phyloP scores from a whole-genome alignment of 257 asterid genomes.

The Solanum megistacrolobum region DNA sequence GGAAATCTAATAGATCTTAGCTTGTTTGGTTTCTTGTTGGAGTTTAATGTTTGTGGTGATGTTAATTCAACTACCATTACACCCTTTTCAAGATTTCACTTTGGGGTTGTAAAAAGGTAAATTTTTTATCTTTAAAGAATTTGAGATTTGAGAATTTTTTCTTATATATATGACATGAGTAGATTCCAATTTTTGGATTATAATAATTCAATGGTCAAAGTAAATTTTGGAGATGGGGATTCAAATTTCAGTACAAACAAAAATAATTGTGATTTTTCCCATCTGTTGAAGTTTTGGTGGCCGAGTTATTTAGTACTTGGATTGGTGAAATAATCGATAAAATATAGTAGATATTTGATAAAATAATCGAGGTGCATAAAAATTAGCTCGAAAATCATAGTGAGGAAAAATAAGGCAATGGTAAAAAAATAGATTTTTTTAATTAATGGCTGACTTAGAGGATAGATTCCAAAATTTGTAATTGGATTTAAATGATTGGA shows the following conservation, averaged over 20 bases:
- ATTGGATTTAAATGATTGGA: neutral
- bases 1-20: neutral
- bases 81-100: neutral
- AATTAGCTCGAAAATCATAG: neutral
- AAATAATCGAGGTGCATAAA: neutral
- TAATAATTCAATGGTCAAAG: neutral
- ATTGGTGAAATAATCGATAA: no score
- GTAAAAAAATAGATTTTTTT: neutral
- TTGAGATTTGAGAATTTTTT: neutral
- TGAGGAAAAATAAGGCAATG: neutral
- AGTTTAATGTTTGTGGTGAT: neutral
- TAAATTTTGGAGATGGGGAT: neutral
- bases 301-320: fast-evolving
- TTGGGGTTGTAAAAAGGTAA: neutral
- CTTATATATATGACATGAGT: neutral
- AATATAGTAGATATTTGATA: fast-evolving
- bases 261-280: neutral
- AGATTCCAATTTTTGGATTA: neutral
- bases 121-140: neutral
- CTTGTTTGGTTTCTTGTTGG: neutral
- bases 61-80: slow-evolving; percentile 21
- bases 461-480: neutral
- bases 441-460: neutral
- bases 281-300: neutral
- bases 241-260: neutral